Base-by-base conservation (phyloP, 345 rosid genomes). In the Conringia planisiliqua region DNA sequence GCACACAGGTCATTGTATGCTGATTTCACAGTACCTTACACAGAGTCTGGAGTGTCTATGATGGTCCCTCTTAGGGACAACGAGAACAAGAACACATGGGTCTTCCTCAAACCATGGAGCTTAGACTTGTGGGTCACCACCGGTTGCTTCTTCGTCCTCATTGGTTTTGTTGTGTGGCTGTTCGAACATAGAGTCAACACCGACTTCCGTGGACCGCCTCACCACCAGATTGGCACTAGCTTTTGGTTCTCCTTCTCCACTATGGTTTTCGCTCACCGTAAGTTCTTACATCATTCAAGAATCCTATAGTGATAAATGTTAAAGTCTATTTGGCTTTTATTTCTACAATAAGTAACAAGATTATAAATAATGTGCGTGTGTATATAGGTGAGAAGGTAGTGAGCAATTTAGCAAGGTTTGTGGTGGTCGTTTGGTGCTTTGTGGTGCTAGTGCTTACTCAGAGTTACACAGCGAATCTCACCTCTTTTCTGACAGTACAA, bases 41-140 rank as follows among this genome's bases (percentile, higher is more conserved):
- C 89, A 6, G 88, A 89, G 40, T 83, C 93, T 0, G 93, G 96
- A 6, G 92, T 90, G 7, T 64, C 85, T 8, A 93, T 90, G 97
- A 1, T 89, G 1, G 96, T 93, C 13, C 88, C 87, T 0, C 47
- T 85, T 9, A 83, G 43, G 66, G 83, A 83, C 27, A 66, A 76
- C 9, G 32, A 63, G 22, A 62, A 62, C 18, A 86, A 75, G 56
- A 83, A 84, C 73, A 77, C 85, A 40, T 93, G 96, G 96, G 71
- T 82, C 60, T 89, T 93, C 82, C 61, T 89, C 59, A 73, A 82
- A 78, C 96, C 98, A 4, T 68, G 90, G 70, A 86, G 85, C 27
- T 78, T 80, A 82, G 82, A 83, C 2, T 84, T 93, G 24, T 88
- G 98, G 98, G 51, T 84, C n/a, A 75, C 86, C 1, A 87, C 71